These are phyloP conservation scores for Solanum tacnaense DNA, from an alignment of 257 asterid genomes.

Conservation along the genomic window DNA sequence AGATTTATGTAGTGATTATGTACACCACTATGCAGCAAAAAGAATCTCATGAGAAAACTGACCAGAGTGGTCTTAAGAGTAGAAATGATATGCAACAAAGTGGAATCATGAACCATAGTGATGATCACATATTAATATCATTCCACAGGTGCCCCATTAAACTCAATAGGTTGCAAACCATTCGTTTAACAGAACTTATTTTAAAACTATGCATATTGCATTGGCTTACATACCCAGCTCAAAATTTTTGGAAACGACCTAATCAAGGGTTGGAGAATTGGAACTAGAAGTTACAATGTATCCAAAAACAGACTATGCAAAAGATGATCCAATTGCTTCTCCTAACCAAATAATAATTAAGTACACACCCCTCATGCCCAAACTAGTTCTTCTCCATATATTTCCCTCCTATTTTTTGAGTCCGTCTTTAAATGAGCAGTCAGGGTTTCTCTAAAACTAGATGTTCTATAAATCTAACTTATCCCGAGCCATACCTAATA, in stretches of 20 bases:
- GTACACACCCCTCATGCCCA: not conserved
- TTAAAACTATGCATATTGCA: not conserved
- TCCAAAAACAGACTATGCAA: not conserved
- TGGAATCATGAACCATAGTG: not conserved
- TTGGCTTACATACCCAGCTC: not conserved
- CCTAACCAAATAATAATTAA: not conserved
- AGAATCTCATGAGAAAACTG: not conserved
- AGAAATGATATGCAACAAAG: conserved; percentile 49
- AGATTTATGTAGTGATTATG: too few relatives aligned
- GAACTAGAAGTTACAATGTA: not conserved
- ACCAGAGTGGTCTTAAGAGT: conserved; percentile 15
- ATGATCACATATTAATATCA: not conserved
- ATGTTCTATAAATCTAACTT: not conserved
- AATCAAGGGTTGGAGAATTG: not conserved
- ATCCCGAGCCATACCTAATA: not conserved
- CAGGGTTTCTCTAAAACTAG: not conserved
- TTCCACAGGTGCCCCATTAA: not conserved
- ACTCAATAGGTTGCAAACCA: not conserved
- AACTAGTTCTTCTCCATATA: not conserved
- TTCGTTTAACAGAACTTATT: not conserved
- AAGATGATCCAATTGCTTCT: not conserved
- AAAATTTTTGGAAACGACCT: not conserved
- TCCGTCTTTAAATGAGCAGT: not conserved
- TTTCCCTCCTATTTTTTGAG: not conserved
- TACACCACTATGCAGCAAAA: too few relatives aligned